These are phyloP conservation scores for Pyrenophora teres DNA, from an alignment of 2,329 filamentous ascomycete species.

Conservation along the genomic window DNA sequence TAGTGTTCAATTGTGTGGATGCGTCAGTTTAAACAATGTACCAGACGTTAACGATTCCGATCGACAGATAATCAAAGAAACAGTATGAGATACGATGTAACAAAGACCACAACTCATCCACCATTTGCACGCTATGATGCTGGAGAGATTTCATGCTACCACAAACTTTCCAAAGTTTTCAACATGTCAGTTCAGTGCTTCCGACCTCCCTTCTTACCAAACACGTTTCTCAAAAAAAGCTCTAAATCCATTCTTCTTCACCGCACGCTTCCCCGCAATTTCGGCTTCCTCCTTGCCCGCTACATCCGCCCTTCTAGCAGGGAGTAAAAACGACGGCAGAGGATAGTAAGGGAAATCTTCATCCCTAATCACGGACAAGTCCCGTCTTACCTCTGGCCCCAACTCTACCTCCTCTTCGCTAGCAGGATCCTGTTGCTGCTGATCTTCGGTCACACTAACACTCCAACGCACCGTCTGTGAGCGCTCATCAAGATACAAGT, in stretches of 20 bases:
- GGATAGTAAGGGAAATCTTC: conserved; percentile 11
- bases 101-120: too few species aligned
- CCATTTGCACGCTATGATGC: too few species aligned
- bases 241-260: background rate
- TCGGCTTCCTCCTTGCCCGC: background rate
- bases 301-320: too few species aligned
- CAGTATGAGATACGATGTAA: too few species aligned
- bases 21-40: too few species aligned
- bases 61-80: too few species aligned
- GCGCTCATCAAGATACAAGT: background rate
- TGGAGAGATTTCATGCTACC: too few species aligned
- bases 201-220: background rate
- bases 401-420: background rate
- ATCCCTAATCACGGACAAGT: background rate
- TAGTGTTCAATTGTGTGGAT: background rate
- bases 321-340: background rate
- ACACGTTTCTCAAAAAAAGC: background rate
- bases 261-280: background rate
- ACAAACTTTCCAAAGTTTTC: too few species aligned
- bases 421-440: background rate
- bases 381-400: background rate
- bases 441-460: background rate
- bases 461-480: background rate
- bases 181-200: too few species aligned
- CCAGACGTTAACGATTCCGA: too few species aligned